Base-by-base conservation (phyloP, 2,329 filamentous ascomycete genomes). In the Alternaria rosae region DNA sequence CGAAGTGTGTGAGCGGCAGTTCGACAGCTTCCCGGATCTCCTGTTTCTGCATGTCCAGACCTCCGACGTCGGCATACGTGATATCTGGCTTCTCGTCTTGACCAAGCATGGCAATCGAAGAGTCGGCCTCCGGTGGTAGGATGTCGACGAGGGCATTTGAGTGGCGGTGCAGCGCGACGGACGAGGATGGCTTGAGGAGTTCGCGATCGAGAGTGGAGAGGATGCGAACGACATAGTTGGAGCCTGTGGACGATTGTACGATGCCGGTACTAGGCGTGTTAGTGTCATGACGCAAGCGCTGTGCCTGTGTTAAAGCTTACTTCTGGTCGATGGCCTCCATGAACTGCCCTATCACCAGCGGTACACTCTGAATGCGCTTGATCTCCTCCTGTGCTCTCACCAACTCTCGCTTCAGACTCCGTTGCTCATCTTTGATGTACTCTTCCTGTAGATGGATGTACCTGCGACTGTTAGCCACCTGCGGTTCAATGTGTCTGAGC, bases 311-410 rank as follows among this genome's bases (percentile, higher is more conserved):
- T 47, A 44, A 15, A 54, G 54, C 87, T 80, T 86, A 97, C 93
- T 97, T 99, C 83, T 99, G 95, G 81, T 99, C 95, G 78, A 99
- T 99, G 58, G 95, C 95, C 83, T 99, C 95, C 95, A 99, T 99
- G 79, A 99, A 99, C 82, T 99, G 95, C 64, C 95, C 95, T 79
- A 99, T 99, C 66, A 99, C 95, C 65, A 99, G 84, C 26, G 95
- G 95, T 57, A 99, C 95, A 80, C 93, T 97, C 84, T 99, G 95
- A 80, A 99, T 99, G 70, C 95, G 90, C 86, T 99, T 99, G 85
- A 99, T 99, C 85, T 99, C 95, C 81, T 99, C 95, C 80, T 99
- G 95, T 72, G 95, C 95, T 72, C 95, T 90, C 57, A 99, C 94
- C 54, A 99, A 88, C 85, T 99, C 95, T 73, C 95, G 89, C 86